Evolutionary conservation across 805 yeast genomes (phyloP).

Genomic region (Cyberlindnera samutprakarnensis): DNA sequence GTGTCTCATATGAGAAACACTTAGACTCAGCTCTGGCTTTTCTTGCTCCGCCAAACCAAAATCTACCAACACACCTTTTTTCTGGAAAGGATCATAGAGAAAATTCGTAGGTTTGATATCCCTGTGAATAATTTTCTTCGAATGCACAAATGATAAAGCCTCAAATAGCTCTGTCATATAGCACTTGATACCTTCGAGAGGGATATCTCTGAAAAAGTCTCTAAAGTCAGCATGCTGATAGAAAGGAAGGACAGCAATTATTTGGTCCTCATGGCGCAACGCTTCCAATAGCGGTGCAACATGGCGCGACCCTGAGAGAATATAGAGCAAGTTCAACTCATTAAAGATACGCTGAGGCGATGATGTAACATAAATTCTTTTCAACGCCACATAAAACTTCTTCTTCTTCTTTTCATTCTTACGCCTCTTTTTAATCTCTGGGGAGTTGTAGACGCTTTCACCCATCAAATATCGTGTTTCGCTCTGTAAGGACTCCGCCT

Average conservation of each 20-base stretch:
- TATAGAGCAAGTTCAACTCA: constrained; percentile 73
- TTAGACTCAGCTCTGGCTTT: constrained; percentile 6
- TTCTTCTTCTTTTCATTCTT: constrained; percentile 30
- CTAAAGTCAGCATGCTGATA: constrained; percentile 88
- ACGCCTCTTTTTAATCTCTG: constrained; percentile 16
- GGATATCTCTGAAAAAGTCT: constrained; percentile 73
- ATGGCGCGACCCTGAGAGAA: constrained; percentile 56
- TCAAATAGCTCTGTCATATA: constrained; percentile 76
- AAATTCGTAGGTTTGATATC: constrained; percentile 79
- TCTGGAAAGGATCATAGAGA: constrained; percentile 42
- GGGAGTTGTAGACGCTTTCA: constrained; percentile 25
- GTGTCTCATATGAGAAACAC: constrained; percentile 1
- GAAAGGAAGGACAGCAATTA: constrained; percentile 86
- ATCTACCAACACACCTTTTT: constrained; percentile 63
- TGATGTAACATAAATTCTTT: constrained; percentile 90
- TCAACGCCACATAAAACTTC: constrained; percentile 64
- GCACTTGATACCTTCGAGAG: constrained; percentile 68
- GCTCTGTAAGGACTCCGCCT: constrained; percentile 45
- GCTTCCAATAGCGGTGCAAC: constrained; percentile 92
- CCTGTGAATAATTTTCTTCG: constrained; percentile 62
- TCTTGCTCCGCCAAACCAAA: constrained; percentile 65
- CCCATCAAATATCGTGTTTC: constrained; percentile 28
- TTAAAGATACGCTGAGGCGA: constrained; percentile 88
- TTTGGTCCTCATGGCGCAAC: constrained; percentile 81
- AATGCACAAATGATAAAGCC: constrained; percentile 64